Evolutionary conservation across 805 yeast species (phyloP), one percentile per base, ranked within the genome.

Genomic region (Cephaloascus albidus): DNA sequence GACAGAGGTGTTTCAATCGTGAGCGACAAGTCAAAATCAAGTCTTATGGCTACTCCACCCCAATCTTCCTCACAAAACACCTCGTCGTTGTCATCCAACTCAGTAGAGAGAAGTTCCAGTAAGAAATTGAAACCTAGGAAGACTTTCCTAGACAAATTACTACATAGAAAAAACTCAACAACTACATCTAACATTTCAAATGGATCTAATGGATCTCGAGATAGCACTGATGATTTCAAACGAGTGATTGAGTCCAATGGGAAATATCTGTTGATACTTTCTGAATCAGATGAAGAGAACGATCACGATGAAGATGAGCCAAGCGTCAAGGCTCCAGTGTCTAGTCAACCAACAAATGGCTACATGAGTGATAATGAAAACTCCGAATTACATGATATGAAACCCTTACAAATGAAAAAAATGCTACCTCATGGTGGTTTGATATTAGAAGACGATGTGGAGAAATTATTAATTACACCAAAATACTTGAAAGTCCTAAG

Each of bases 401-500:
- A 23, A 12, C 28, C 28, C 6, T 23, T 23, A 12, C 6, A 23
- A 23, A 8, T 23, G 28, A 23, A 23, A 23, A 23, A 23, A 23
- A 8, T 23, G 28, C 12, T 23, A 23, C 28, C 28, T 8, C 6
- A 12, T 23, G 28, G 28, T 8, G 28, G 28, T 12, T 23, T 23
- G 28, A 6, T 23, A 8, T 23, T 23, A 12, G 28, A 61, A 30
- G 63, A 61, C 3, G 68, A 65, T 40, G 54, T 62, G 43, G 55
- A 61, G 15, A 54, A 67, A 40, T 65, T 73, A 26, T 53, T 76
- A 20, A 57, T 61, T 26, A 60, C 71, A 28, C 83, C 86, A n/a
- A 72, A 68, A 41, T 74, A 79, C 53, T 62, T 78, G 34, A 74
- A 70, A 48, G 58, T 70, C 6, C 65, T 65, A 45, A 68, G 68